Base-by-base conservation (phyloP, 2,329 filamentous ascomycete genomes). In the Fusarium sp. region DNA sequence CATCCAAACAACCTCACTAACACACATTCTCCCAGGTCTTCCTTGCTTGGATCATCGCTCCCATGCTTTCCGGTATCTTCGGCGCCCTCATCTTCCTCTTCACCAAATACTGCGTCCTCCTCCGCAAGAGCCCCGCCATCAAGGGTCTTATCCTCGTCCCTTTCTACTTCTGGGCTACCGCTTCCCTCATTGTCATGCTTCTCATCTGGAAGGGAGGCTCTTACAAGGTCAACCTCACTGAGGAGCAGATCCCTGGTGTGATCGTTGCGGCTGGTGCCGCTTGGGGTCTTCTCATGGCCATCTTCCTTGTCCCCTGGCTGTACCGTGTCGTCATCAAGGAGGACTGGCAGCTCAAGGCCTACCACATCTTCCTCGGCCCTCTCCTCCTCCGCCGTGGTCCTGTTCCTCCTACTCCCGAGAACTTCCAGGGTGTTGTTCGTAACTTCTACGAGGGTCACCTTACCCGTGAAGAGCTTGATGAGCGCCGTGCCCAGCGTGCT, bases 31-130 rank as follows among this genome's bases (percentile, higher is more conserved):
- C 35, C 82, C 29, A 87, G 63, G 85, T 89, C 21, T 87, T 88
- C 67, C 82, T 88, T 17, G 86, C 86, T 13, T 88, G 87, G 86
- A 81, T 84, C 66, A 86, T 89, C 63, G 87, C 87, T 3, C 87
- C 87, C 2, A 81, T 82, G 53, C 80, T 89, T 15, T 77, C 87
- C 0, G 88, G 79, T 21, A 52, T 65, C 56, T 89, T 89, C 51
- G 86, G 76, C 54, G 79, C 86, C 41, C 77, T 82, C 72, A 81
- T 88, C 74, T 88, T 88, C 78, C 72, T 81, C 37, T 76, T 85
- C 69, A 87, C 85, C 54, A 88, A 88, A 71, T 87, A 85, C 67
- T 80, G 78, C 51, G 84, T 88, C 33, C 82, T 88, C 75, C 76
- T 84, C 35, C 82, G 85, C 45, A 79, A 76, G 18, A 84, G 86